Base-by-base conservation (phyloP, 179 eudicot species). In the Gypsophila paniculata region DNA sequence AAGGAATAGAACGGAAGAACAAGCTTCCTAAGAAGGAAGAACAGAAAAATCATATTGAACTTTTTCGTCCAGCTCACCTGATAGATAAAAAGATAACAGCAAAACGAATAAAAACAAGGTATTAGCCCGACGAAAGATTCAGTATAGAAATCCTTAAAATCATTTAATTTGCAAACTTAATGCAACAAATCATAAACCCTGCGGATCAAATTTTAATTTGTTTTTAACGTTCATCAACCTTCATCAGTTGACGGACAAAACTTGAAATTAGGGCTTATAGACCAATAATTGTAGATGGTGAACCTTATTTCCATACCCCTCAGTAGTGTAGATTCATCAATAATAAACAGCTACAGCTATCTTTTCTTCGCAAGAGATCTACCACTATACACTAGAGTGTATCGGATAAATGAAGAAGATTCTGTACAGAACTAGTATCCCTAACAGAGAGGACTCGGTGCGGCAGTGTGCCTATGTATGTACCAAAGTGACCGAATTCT, bases 51-150 rank as follows among this genome's bases (percentile, higher is more conserved):
- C 52, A 81, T 55, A 57, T 81, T 81, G 29, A 69, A 78, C 68
- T 81, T 81, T 79, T 81, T 81, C 48, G 64, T 75, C 84, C 84
- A 81, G 61, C 84, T 75, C 74, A 81, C 69, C 84, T 81, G 84
- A 75, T 78, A 81, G 25, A 18, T 64, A 61, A 46, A 66, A 66
- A 54, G 53, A 55, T 72, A 65, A 58, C 44, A 55, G 18, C 75
- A 66, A 11, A 61, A 42, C 13, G 48, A 17, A 36, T 52, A 15
- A 59, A 26, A 38, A 54, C 38, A 34, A 13, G 23, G 25, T 11
- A 26, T 66, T 25, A 69, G 25, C 66, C 21, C 34, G 42, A 53
- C 49, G 8, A 46, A 52, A 46, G 18, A 32, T 49, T 59, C 69
- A 26, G 19, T 17, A 0, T 61, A 14, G 5, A 59, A 18, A n/a